Evolutionary conservation across 768 basidiomycete genomes (phyloP), one percentile per base, ranked within the genome.

Genomic region (Rhodotorula graminis): DNA sequence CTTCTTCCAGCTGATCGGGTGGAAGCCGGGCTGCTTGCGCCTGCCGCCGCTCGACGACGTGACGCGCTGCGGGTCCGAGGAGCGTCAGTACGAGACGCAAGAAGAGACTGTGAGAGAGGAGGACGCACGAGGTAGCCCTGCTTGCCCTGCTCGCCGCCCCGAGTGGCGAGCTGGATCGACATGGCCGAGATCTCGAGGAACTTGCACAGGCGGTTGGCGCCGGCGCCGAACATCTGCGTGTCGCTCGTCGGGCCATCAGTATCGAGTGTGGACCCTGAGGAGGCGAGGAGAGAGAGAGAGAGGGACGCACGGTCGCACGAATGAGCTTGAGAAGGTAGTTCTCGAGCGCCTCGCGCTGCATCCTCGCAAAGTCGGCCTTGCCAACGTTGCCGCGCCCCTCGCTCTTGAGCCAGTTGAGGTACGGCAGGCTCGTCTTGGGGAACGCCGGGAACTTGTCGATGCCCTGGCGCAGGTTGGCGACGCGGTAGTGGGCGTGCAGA

Each of bases 161-260:
- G 87, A 85, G 64, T 85, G 85, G 80, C 74, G 50, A 93, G 85
- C 18, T 86, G 80, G 69, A 97, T 86, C 16, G 90, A 94, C 40
- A 98, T 83, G 1, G 94, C 88, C 57, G 91, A 93, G 57, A 98
- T 85, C 81, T 99, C 96, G 60, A 99, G 85, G 81, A 97, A 99
- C 11, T 88, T 88, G 55, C 89, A 88, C 0, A 99, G 82, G 47
- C 94, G 87, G 78, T 97, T 97, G 2, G 92, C 86, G 31, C 92
- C 88, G 1, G 94, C 92, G 78, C 93, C 92, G 81, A 95, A 96
- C 91, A 98, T 96, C 93, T 95, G 61, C 37, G 47, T 37, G 37
- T 9, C 61, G 25, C n/a, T 33, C 68, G 25, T 18, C 60, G 52
- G 70, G 55, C 25, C 61, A 37, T 25, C 21, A 14, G 47, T 33